Evolutionary conservation across 768 basidiomycete species (phyloP), one percentile per base, ranked within the genome.

Genomic region (Phanerochaete sordida): DNA sequence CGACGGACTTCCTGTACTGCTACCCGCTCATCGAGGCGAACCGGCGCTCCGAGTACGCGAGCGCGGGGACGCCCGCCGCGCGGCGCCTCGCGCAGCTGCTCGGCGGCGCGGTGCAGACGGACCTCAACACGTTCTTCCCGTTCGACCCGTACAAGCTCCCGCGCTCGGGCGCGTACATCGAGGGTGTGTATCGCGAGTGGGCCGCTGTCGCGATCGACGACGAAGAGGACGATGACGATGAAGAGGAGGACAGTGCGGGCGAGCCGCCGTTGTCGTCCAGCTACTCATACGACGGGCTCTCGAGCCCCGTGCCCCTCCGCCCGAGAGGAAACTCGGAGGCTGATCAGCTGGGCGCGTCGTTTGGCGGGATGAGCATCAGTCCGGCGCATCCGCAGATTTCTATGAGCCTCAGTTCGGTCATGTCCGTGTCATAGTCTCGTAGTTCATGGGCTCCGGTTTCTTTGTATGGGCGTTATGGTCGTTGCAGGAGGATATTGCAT

Each of bases 121-220:
- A 95, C 61, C 79, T 98, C 57, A 94, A 93, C 69, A 86, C 88
- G 12, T 98, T 98, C 78, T 99, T 99, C 79, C 97, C 97, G 0
- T 99, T 99, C 70, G 97, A 99, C 72, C 97, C 97, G 2, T 98
- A 93, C 77, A 90, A 87, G 60, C 84, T 99, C 4, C 90, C 93
- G 0, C 81, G 85, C 59, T 94, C 93, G 37, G 78, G 82, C 30
- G 72, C 74, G 23, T 97, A 87, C 68, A 90, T 99, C 57, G 86
- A 92, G 56, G 79, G 78, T 9, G 83, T 97, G 27, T 99, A 98
- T 68, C 80, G 95, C 47, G 92, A 95, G 61, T 99, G 96, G 96
- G 78, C 85, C 19, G 77, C 84, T 31, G 94, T 96, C 3, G 88
- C 91, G 3, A 78, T 84, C 24, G 80, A 76, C 8, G 84, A 85